Conservation (phyloP, 306 rosid genomes). For the Corylus americana region DNA sequence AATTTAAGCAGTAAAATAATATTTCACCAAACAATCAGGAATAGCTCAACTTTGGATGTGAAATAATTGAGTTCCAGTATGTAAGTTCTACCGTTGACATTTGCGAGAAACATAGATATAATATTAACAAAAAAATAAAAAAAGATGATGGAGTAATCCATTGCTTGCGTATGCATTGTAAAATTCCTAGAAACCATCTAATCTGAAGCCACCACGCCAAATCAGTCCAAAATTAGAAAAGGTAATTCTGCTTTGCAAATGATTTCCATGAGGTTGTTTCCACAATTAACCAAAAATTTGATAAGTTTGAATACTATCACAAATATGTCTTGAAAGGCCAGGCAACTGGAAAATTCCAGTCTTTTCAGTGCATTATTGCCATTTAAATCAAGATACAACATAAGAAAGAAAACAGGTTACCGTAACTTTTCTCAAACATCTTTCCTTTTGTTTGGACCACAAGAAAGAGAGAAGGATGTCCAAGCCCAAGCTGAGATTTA, state of each 20-base stretch:
- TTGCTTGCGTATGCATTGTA: background rate
- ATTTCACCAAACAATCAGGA: background rate
- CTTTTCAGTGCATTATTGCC: background rate
- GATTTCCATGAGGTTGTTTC: background rate
- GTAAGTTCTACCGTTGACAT: background rate
- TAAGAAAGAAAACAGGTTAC: background rate
- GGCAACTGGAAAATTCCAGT: background rate
- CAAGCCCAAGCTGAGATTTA: background rate
- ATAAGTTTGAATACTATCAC: background rate
- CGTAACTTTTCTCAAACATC: background rate
- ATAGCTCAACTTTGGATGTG: background rate
- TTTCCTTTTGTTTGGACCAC: background rate
- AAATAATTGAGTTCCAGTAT: background rate
- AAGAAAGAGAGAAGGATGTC: background rate
- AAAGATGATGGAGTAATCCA: background rate
- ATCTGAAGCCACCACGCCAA: background rate
- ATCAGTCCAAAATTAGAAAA: background rate
- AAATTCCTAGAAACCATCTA: background rate
- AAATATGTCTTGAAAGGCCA: background rate
- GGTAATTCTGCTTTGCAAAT: background rate
- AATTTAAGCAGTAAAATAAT: background rate
- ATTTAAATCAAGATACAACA: background rate
- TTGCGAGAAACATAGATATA: background rate
- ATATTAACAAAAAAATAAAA: background rate
- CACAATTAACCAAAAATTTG: background rate